Percentiles rank a stretch among this genome's conserved stretches.
Conservation (phyloP, 805 yeast genomes). For the Sugiyamaella mastotermitis region DNA sequence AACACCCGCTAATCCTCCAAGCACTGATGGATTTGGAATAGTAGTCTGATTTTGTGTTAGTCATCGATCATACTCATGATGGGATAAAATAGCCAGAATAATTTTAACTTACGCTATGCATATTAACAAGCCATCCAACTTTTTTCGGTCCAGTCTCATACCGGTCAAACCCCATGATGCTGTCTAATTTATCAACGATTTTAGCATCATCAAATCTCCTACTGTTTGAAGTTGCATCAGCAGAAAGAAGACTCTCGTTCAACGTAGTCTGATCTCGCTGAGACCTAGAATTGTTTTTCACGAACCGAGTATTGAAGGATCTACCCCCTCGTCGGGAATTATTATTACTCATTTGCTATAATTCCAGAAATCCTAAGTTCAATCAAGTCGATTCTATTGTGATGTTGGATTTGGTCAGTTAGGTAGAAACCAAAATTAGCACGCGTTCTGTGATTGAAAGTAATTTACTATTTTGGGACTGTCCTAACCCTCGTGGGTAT, state of each 20-base stretch:
- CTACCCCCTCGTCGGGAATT: slow-evolving; percentile 7
- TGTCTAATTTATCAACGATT: slow-evolving; percentile 55
- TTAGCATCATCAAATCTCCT: slow-evolving; percentile 16
- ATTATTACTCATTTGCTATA: no score
- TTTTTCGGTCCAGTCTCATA: slow-evolving; percentile 63
- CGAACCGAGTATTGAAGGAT: slow-evolving; percentile 12
- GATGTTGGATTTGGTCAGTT: no score
- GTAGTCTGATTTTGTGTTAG: slow-evolving; percentile 20
- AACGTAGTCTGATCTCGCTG: slow-evolving; percentile 11
- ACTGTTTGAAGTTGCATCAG: slow-evolving; percentile 17
- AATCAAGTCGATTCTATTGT: no score
- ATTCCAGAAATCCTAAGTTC: no score
- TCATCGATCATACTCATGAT: slow-evolving; percentile 1
- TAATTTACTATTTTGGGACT: no score
- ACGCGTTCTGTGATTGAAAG: no score
- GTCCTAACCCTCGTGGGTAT: no score
- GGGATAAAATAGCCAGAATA: not conserved
- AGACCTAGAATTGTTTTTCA: slow-evolving; percentile 6
- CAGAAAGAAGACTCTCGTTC: slow-evolving; percentile 11
- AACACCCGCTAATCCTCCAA: slow-evolving; percentile 78
- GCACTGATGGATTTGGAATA: slow-evolving; percentile 49
- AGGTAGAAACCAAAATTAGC: no score
- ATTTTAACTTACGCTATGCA: slow-evolving; percentile 72
- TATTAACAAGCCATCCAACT: slow-evolving; percentile 88
- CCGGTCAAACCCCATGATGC: slow-evolving; percentile 83